These are phyloP conservation scores for Moesziomyces sp. DNA, from an alignment of 1,284 basidiomycete species.

Conservation along the genomic window DNA sequence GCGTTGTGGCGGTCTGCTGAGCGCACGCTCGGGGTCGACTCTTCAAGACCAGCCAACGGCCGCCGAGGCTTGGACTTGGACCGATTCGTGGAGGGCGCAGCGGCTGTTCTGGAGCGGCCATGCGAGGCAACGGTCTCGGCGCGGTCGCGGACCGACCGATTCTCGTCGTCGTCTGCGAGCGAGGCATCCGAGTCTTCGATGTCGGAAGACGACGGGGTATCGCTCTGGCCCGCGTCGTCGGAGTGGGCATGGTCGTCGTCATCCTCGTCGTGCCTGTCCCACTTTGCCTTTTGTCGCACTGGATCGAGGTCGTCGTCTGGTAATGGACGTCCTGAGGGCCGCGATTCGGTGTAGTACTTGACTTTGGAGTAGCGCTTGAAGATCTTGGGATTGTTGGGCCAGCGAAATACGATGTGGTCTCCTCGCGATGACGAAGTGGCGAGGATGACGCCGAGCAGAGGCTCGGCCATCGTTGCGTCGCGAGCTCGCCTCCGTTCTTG, in stretches of 20 bases:
- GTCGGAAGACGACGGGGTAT: slow-evolving; percentile 44
- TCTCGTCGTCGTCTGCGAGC: slow-evolving; percentile 39
- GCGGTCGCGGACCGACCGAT: slow-evolving; percentile 21
- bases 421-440: slow-evolving; percentile 60
- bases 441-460: slow-evolving; percentile 63
- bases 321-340: slow-evolving; percentile 7
- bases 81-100: slow-evolving; percentile 8
- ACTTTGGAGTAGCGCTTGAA: slow-evolving; percentile 58
- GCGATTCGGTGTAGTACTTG: slow-evolving; percentile 54
- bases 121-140: slow-evolving; percentile 32
- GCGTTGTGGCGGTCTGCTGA: slow-evolving; percentile 23
- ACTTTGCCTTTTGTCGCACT: slow-evolving; percentile 44
- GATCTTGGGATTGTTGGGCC: slow-evolving; percentile 58
- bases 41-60: slow-evolving; percentile 26
- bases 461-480: slow-evolving; percentile 30
- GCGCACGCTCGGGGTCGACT: slow-evolving; percentile 23
- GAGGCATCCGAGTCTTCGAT: slow-evolving; percentile 45
- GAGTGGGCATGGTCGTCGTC: slow-evolving; percentile 26
- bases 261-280: slow-evolving; percentile 43
- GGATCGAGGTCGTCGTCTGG: slow-evolving; percentile 46
- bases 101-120: slow-evolving; percentile 20
- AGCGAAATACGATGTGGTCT: slow-evolving; percentile 62
- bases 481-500: background rate
- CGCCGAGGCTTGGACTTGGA: slow-evolving; percentile 30
- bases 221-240: slow-evolving; percentile 28